Evolutionary conservation across 1,284 basidiomycete species (phyloP).

Genomic region (Ustilago nuda): DNA sequence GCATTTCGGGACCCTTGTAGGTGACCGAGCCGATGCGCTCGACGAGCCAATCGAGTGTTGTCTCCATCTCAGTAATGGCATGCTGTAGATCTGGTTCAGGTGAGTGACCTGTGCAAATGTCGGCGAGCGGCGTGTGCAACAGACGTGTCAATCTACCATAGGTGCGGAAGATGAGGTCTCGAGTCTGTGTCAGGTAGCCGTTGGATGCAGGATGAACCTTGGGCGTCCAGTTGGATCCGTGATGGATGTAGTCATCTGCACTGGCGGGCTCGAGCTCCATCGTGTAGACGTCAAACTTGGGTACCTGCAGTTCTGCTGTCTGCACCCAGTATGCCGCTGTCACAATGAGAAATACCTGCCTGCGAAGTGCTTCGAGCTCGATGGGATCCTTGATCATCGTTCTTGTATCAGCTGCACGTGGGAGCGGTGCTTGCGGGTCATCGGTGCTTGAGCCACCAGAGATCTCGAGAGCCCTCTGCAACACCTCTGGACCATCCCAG

Average conservation of each 20-base stretch:
- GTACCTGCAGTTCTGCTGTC: constrained; percentile 49
- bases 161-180: constrained; percentile 46
- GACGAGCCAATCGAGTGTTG: constrained; percentile 45
- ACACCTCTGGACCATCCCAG: constrained; percentile 45
- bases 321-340: constrained; percentile 52
- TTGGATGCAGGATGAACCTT: constrained; percentile 45
- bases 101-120: constrained; percentile 49
- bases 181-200: constrained; percentile 46
- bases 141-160: constrained; percentile 52
- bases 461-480: constrained; percentile 44
- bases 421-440: constrained; percentile 43
- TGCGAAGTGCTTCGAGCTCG: constrained; percentile 43
- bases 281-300: constrained; percentile 49
- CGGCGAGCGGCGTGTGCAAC: constrained; percentile 55
- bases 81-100: constrained; percentile 58
- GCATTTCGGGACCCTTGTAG: constrained; percentile 52
- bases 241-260: constrained; percentile 55
- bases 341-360: constrained; percentile 36
- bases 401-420: constrained; percentile 41
- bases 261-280: constrained; percentile 44
- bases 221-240: constrained; percentile 55
- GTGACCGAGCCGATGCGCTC: constrained; percentile 40
- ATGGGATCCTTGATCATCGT: constrained; percentile 46
- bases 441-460: constrained; percentile 32
- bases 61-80: constrained; percentile 56